Evolutionary conservation across 352 stramenopile genomes (phyloP), one percentile per base, ranked within the genome.

Genomic region (Aphanomyces astaci): DNA sequence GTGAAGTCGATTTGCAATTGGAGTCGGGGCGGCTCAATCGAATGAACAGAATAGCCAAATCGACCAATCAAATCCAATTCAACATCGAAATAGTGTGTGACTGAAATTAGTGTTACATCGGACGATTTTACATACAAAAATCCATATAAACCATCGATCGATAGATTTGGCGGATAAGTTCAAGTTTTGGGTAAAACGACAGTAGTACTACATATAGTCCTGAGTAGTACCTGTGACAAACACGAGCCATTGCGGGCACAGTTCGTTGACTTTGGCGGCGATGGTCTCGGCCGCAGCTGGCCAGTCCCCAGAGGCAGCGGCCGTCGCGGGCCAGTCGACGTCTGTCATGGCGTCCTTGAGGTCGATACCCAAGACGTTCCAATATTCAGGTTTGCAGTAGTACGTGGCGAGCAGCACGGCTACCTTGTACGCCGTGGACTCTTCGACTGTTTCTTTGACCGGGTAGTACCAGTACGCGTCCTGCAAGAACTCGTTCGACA

Each of bases 391-490:
- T 22, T 57, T 66, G 60, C 60, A 66, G 30, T 66, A 66, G 36
- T 66, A 55, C 13, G 27, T 66, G 31, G 60, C 60, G 27, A 66
- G 32, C 7, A 57, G 19, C 17, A 66, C 60, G 19, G 60, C 78
- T 0, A 79, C 72, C 54, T 79, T 65, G 74, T 88, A 88, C 28
- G 77, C 65, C 0, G 69, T 70, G 3, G 79, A 83, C 49, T 80
- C 46, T 1, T 70, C 76, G 63, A 88, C 76, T 22, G 78, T 75
- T 39, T 79, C 74, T 54, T 73, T 82, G 63, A 75, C 73, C 32
- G 78, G 73, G 10, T 79, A 88, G 76, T 89, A 89, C 81, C 81
- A 88, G 59, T 74, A 87, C 22, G 77, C 79, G 56, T 88, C 81
- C 46, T 84, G 65, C 15, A 73, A 57, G 56, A 66, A 66, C 64